Evolutionary conservation across 2,329 filamentous ascomycete species (phyloP), one percentile per base, ranked within the genome.

Genomic region (Cladophialophora bantiana): DNA sequence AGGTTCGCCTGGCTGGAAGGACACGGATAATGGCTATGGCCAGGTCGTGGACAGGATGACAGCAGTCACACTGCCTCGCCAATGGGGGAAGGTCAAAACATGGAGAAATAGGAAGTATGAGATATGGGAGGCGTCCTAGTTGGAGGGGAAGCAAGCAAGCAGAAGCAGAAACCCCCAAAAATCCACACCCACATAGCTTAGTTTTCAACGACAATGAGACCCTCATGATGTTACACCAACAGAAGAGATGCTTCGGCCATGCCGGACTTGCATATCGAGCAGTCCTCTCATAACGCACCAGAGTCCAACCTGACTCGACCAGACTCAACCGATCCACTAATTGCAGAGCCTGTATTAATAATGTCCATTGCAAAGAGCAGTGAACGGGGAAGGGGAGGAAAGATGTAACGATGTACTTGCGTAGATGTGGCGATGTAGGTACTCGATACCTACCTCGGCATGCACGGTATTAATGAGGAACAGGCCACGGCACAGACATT

Each of bases 201-300:
- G 40, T 64, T 64, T 58, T 40, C 61, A 64, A 64, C 50, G 61
- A 64, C 40, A 35, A 54, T 31, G 54, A 50, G 18, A 64, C 34
- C 61, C 42, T 50, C 45, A 50, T 50, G 45, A 61, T 38, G 58
- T 40, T 48, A 34, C 18, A 12, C 5, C 2, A 58, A 35, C 32
- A 61, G 32, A 53, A 26, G 45, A 26, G 12, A 26, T n/a, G 15
- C 36, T 38, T 38, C 40, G 40, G 40, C 40, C 1, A n/a, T n/a
- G 40, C 15, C 15, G 40, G 40, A n/a, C 1, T 40, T 40, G 15
- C 10, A 40, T 40, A 40, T 40, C 2, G 38, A 13, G 10, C 2
- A 13, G 10, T 13, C 26, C 26, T 26, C 26, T 26, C 26, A 26
- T 26, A 26, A 26, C 26, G 26, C 10, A 42, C 4, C 10, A 18